A percentile compares a stretch with the other conserved stretches of the same genome.
phyloP scores from a whole-genome alignment of 176 grass and related monocot genomes.

The Bothriochloa decipiens region DNA sequence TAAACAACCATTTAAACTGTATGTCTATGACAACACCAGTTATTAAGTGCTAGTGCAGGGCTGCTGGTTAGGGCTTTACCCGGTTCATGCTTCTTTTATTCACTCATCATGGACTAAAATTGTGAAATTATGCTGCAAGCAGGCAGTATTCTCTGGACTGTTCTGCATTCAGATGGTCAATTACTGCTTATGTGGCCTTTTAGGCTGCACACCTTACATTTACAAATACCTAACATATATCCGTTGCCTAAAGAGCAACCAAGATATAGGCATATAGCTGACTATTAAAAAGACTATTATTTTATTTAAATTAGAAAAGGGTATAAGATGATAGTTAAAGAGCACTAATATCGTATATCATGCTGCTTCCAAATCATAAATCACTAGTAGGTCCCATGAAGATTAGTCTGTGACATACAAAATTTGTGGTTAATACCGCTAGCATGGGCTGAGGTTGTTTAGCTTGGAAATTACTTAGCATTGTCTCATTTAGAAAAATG shows the following conservation, averaged over 20 bases:
- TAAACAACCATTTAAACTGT: not conserved
- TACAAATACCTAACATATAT: not conserved
- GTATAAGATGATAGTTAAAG: not conserved
- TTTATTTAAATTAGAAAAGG: not conserved
- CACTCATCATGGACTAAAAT: not conserved
- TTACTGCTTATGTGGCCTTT: constrained; percentile 3
- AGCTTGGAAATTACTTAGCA: not conserved
- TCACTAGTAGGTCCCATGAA: not conserved
- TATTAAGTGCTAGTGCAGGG: not conserved
- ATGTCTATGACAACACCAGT: not conserved
- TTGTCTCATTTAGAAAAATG: not conserved
- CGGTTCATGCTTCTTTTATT: not conserved
- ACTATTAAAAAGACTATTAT: not conserved
- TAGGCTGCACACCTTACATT: not conserved
- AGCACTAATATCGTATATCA: not conserved
- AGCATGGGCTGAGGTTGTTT: constrained; percentile 1
- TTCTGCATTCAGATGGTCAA: not conserved
- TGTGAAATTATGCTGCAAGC: not conserved
- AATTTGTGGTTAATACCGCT: not conserved
- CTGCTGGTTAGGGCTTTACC: not conserved
- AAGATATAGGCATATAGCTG: not conserved
- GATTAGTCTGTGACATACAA: not conserved
- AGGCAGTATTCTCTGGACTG: not conserved
- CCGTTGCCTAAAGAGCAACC: not conserved
- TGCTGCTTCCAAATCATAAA: not conserved